Conservation (phyloP, 2,329 filamentous ascomycete species). For the Chlorencoelia australis region DNA sequence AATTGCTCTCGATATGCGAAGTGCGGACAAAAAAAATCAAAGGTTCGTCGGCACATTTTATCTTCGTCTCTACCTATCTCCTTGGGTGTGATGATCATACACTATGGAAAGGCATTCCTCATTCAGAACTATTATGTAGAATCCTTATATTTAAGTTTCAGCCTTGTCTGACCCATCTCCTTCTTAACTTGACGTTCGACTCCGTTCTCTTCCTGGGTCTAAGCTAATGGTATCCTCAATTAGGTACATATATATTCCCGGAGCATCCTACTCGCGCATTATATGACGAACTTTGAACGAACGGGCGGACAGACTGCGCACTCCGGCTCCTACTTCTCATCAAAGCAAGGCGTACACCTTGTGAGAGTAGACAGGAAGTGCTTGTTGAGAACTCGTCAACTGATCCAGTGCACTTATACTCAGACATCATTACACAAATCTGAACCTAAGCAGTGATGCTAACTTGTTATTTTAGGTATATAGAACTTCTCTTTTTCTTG, state of each 20-base stretch:
- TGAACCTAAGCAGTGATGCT: conserved; percentile 9
- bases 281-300: conserved; percentile 37
- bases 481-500: conserved; percentile 6
- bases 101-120: conserved; percentile 30
- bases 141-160: conserved; percentile 33
- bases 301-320: conserved; percentile 35
- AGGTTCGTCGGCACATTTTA: conserved; percentile 23
- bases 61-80: conserved; percentile 6
- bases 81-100: conserved; percentile 27
- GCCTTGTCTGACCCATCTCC: conserved; percentile 33
- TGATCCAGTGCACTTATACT: conserved; percentile 26
- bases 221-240: conserved; percentile 6
- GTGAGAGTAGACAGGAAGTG: conserved; percentile 28
- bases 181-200: conserved; percentile 1
- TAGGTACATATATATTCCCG: conserved; percentile 24
- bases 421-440: conserved; percentile 10
- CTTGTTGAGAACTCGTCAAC: conserved; percentile 36
- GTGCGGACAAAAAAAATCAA: conserved; percentile 7
- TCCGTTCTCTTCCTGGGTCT: neutral
- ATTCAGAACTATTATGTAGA: conserved; percentile 30
- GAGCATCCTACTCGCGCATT: conserved; percentile 12
- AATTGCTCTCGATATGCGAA: neutral
- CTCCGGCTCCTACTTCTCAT: conserved; percentile 26
- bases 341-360: conserved; percentile 32
- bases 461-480: conserved; percentile 14